Evolutionary conservation across 2,329 filamentous ascomycete species (phyloP).

Genomic region (Diaporthe sp.): DNA sequence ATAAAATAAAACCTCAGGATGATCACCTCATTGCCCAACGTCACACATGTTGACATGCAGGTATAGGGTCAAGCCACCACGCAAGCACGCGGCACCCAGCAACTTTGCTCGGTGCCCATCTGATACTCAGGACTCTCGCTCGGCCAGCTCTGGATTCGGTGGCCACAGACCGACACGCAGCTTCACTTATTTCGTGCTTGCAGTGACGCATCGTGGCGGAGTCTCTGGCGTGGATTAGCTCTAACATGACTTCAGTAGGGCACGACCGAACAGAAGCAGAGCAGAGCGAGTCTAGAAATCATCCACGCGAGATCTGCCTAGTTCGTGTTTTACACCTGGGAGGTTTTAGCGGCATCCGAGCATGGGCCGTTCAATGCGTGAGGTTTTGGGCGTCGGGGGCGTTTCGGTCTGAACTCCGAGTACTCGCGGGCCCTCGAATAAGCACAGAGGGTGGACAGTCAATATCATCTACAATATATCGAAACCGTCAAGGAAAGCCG

Average conservation of each 20-base stretch:
- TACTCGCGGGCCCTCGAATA: neutral
- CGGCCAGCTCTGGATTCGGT: neutral
- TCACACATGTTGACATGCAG: neutral
- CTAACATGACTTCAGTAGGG: neutral
- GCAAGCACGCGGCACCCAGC: neutral
- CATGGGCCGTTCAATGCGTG: constrained; percentile 7
- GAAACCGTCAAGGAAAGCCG: neutral
- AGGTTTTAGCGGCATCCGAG: constrained; percentile 18
- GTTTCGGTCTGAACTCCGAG: constrained; percentile 23
- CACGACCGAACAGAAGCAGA: neutral
- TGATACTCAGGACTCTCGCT: neutral
- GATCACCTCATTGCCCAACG: neutral
- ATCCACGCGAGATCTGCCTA: neutral
- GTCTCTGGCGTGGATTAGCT: neutral
- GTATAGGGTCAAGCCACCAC: neutral
- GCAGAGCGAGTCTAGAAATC: neutral
- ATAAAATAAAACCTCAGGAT: no score
- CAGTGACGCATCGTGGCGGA: neutral
- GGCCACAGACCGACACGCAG: no score
- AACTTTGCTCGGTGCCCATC: neutral
- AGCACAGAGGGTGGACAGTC: neutral
- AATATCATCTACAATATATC: neutral
- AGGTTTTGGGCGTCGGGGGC: neutral
- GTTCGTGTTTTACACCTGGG: neutral
- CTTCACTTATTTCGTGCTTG: neutral